Base-by-base conservation (phyloP, 768 basidiomycete genomes). In the Roridomyces roridus region DNA sequence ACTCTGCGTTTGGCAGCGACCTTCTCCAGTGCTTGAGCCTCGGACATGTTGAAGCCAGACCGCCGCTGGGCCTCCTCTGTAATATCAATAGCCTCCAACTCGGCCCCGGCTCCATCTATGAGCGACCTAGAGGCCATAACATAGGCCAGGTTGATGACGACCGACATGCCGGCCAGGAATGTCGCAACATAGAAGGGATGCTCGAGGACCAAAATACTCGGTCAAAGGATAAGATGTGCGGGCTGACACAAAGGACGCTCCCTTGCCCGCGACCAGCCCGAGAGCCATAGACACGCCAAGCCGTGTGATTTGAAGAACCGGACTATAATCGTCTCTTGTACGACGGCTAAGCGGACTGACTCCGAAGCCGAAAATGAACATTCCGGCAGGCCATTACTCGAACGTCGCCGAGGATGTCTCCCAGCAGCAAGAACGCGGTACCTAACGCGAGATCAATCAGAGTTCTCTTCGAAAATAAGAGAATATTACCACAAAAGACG, bases 281-380 rank as follows among this genome's bases (percentile, higher is more conserved):
- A 93, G 77, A 0, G 91, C 91, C 74, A 94, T 84, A 1, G 89
- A 88, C 8, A 87, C 76, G 1, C 89, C 92, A 1, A 93, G 76
- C 2, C 89, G 67, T 86, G 88, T 0, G 85, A 82, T 59, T 82
- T 84, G 77, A 92, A 93, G 74, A 90, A 90, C 23, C 88, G 87
- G 39, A 92, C 88, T 47, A 94, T 90, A 60, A 92, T 92, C 6
- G 88, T 88, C 70, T 94, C 92, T 73, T 90, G 92, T 1, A 89
- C 86, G 7, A 94, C 92, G 1, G 91, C 85, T 6, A n/a, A 94
- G 75, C 0, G 92, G 92, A 62, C 88, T 87, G 40, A 91, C 78
- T 4, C 91, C 92, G 3, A 93, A 74, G 7, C 92, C 92, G 65
- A 90, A 93, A 39, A 92, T 72, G 62, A 92, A 92, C 55, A 94